Evolutionary conservation across 352 stramenopile species (phyloP).

Genomic region (Phytophthora pluvialis): DNA sequence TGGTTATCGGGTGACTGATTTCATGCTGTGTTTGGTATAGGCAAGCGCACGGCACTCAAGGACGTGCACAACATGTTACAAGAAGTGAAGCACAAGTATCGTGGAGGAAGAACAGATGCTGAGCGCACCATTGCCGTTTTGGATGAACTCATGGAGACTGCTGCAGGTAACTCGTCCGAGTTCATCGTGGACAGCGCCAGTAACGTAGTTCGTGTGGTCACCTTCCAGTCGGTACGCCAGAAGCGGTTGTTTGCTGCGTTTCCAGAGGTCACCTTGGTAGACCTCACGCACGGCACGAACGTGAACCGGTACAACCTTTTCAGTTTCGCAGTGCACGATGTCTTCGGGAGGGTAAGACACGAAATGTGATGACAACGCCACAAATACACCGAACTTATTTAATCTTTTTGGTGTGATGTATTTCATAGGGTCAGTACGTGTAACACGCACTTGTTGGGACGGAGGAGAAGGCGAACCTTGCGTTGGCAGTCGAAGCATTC

Average conservation of each 20-base stretch:
- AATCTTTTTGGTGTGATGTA: neutral
- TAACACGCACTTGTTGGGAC: slow-evolving; percentile 11
- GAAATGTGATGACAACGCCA: neutral
- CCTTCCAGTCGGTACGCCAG: slow-evolving; percentile 9
- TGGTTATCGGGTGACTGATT: neutral
- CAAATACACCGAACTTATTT: slow-evolving; percentile 3
- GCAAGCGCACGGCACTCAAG: neutral
- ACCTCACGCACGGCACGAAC: slow-evolving; percentile 16
- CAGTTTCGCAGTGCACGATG: slow-evolving; percentile 12
- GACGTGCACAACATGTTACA: slow-evolving; percentile 20
- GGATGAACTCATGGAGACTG: slow-evolving; percentile 5
- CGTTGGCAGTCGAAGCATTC: neutral
- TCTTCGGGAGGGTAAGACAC: slow-evolving; percentile 5
- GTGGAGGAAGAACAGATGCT: neutral
- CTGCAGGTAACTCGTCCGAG: neutral
- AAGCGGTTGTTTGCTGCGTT: slow-evolving; percentile 18
- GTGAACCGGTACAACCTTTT: slow-evolving; percentile 20
- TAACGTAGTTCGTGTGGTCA: slow-evolving; percentile 2
- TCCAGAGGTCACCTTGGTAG: slow-evolving; percentile 17
- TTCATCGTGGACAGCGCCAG: slow-evolving; percentile 11
- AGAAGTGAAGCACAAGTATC: neutral
- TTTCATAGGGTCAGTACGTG: slow-evolving; percentile 12
- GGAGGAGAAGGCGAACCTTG: slow-evolving; percentile 13
- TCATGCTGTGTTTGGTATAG: neutral
- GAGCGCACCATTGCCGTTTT: slow-evolving; percentile 1